phyloP scores from a whole-genome alignment of 106 monocot genomes.

The Apostasia ramifera region DNA sequence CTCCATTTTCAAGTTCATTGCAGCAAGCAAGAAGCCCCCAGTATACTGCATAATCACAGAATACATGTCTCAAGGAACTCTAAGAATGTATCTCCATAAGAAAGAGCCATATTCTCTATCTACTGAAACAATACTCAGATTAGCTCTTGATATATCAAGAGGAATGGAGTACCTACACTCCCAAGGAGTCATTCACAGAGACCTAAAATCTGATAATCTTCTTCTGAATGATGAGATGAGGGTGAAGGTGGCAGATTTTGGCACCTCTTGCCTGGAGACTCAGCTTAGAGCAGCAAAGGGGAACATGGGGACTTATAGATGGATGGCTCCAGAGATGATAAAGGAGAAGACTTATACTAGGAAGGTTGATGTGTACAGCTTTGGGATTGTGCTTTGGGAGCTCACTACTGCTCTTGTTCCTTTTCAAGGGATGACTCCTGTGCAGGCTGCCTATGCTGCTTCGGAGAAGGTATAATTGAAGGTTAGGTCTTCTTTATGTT shows the following conservation, averaged over 20 bases:
- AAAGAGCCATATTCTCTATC: conserved; percentile 77
- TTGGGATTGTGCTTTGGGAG: conserved; percentile 87
- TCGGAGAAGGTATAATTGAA: conserved; percentile 53
- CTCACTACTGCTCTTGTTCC: conserved; percentile 76
- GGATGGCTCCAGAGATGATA: conserved; percentile 95
- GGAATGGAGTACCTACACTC: conserved; percentile 86
- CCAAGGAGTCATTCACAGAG: conserved; percentile 82
- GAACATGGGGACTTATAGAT: conserved; percentile 85
- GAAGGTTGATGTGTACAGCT: conserved; percentile 87
- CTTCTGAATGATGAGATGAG: conserved; percentile 73
- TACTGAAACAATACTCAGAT: conserved; percentile 49
- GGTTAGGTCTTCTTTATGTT: no score
- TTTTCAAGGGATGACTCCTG: conserved; percentile 85
- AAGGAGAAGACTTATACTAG: conserved; percentile 72
- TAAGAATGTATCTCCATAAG: conserved; percentile 87
- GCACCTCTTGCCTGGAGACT: conserved; percentile 71
- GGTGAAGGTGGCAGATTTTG: conserved; percentile 83
- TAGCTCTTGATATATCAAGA: conserved; percentile 79
- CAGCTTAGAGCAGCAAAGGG: conserved; percentile 37
- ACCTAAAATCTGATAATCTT: conserved; percentile 79
- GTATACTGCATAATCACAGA: conserved; percentile 88
- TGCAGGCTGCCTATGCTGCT: conserved; percentile 84
- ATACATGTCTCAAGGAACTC: conserved; percentile 85
- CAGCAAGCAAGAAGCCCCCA: conserved; percentile 81
- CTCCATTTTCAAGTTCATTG: conserved; percentile 50